Base-by-base conservation (phyloP, 202 grass and related monocot genomes). In the Panicum virgatum region DNA sequence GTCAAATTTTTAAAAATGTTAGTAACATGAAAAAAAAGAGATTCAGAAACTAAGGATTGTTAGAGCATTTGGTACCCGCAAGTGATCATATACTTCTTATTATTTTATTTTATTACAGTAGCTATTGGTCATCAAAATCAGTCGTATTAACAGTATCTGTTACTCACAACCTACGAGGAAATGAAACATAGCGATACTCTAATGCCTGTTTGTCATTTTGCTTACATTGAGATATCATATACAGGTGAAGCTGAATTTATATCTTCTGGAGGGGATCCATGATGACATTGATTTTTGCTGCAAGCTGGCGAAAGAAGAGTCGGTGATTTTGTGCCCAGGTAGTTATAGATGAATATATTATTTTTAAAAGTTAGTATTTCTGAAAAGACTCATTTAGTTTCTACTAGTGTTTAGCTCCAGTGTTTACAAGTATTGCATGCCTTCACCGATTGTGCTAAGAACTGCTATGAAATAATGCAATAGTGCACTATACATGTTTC, bases 201-300 rank as follows among this genome's bases (percentile, higher is more conserved):
- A n/a, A 13, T 27, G 6, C 19, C 62, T 64, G 3, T 7, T 38
- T 65, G 19, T 45, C 2, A 27, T 9, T 84, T n/a, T 82, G n/a
- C 6, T 78, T 27, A 58, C 9, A 43, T 40, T 83, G 42, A 83
- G 30, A n/a, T 62, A 5, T 40, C 72, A n/a, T 78, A 57, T 66
- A 61, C 75, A 97, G 94, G 94, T 90, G 16, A 91, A 97, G 61
- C 56, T 97, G 75, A 88, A 93, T 75, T 48, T 91, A 39, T 76
- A 84, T 62, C 72, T 73, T 84, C 84, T 97, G 84, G 82, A 93
- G 58, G 86, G 69, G n/a, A 88, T 97, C 34, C 34, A 66, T 36
- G 89, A 93, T 25, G 94, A 97, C 79, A 77, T 97, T 73, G 91
- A 97, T 58, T 97, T 97, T 78, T 97, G 94, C 39, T 82, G 74